Evolutionary conservation across 495 filamentous ascomycete genomes (phyloP).

Genomic region (Alectoria sarmentosa): DNA sequence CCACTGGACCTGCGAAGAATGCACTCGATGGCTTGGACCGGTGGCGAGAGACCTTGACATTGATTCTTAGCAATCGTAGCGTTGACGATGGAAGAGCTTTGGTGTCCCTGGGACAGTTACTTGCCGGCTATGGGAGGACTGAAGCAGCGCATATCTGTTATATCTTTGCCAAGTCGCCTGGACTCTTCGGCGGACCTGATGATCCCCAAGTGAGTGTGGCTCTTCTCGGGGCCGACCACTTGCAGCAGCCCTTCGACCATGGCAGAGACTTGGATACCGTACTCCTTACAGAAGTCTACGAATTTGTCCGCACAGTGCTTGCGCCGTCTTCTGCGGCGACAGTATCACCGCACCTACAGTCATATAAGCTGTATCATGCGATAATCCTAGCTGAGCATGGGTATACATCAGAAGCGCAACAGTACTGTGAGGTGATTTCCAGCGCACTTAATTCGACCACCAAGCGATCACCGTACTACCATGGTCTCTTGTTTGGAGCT

Average conservation of each 20-base stretch:
- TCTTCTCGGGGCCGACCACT: constrained; percentile 77
- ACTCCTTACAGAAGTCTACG: constrained; percentile 86
- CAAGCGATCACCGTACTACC: constrained; percentile 74
- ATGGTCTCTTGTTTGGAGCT: constrained; percentile 60
- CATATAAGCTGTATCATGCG: constrained; percentile 86
- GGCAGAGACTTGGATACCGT: constrained; percentile 75
- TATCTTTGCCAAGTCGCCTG: constrained; percentile 45
- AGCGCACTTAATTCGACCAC: constrained; percentile 75
- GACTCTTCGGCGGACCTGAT: constrained; percentile 72
- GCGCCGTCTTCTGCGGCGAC: constrained; percentile 45
- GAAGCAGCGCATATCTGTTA: constrained; percentile 91
- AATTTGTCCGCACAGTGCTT: constrained; percentile 69
- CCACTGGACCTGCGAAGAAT: constrained; percentile 57
- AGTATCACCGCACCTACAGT: constrained; percentile 74
- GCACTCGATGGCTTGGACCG: constrained; percentile 78
- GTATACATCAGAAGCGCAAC: constrained; percentile 70
- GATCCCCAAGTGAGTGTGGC: constrained; percentile 72
- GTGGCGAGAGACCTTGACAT: constrained; percentile 83
- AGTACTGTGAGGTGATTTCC: constrained; percentile 83
- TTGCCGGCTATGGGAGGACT: constrained; percentile 78
- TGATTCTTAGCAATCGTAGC: constrained; percentile 83
- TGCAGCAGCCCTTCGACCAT: constrained; percentile 54
- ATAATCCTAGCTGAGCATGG: constrained; percentile 77
- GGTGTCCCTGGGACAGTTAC: constrained; percentile 69
- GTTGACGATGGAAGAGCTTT: constrained; percentile 69